Base-by-base conservation (phyloP, 2,329 filamentous ascomycete genomes). In the Monosporascus sp. region DNA sequence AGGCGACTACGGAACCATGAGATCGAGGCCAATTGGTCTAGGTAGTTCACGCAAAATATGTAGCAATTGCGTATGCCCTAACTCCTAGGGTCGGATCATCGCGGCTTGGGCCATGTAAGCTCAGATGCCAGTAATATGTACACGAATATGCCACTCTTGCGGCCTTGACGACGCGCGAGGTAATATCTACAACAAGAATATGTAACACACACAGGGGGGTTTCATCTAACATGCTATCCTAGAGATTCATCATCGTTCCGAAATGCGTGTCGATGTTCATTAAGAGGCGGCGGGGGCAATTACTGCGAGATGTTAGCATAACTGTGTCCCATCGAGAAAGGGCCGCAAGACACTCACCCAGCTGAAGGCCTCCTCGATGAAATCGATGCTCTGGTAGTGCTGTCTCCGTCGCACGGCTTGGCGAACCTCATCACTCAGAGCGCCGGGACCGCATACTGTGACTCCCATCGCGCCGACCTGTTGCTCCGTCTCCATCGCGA, bases 401-500 rank as follows among this genome's bases (percentile, higher is more conserved):
- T 89, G 84, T 60, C 84, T 78, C 50, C 76, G 77, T 55, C 88
- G 78, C 46, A 88, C 85, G 14, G 85, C 85, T 51, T 77, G 75
- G 51, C 88, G 77, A 41, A 92, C 87, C 70, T 91, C 88, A 63
- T 93, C 88, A 57, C 85, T 87, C 50, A 93, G 74, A 11, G 81
- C 78, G 50, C 88, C 88, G 4, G 86, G 86, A 15, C 89, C 89
- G 63, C 88, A 92, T 2, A 91, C 88, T 17, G 80, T 81, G 15
- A 92, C 85, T 37, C 82, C 87, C 75, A 90, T 85, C 31, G 87
- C 84, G 54, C 88, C 88, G 48, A 91, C 75, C 63, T 89, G 87
- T 63, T 82, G 79, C 71, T 88, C 84, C 74, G 89, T 85, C 75
- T 91, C 88, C 63, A 85, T 83, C 52, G 85, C 80, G 55, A 92